Base-by-base conservation (phyloP, 2,329 filamentous ascomycete genomes). In the Alternaria angustiovoidea region DNA sequence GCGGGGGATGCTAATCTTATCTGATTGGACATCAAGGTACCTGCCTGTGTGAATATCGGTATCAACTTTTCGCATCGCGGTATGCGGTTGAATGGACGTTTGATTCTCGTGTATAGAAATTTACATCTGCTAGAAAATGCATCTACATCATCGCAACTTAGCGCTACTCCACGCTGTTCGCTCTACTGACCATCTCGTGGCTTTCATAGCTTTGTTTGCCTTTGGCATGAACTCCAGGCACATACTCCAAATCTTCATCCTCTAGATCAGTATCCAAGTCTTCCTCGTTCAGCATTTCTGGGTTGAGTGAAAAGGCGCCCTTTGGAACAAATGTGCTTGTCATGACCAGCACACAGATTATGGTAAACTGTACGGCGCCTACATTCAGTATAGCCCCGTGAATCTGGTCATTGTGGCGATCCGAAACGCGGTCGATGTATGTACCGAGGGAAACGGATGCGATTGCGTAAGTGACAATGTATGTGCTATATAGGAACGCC, bases 401-500 rank as follows among this genome's bases (percentile, higher is more conserved):
- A 18, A 83, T 80, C 46, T 80, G 71, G 8, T 76, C 76, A 22
- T 73, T 68, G 46, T 74, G 64, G 1, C 67, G 68, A 26, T 75
- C 78, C 30, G 77, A 82, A 11, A 83, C 72, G 2, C 71, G 67
- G 57, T 84, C 82, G 54, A 83, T 78, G 63, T 84, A 84, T 14
- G 74, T 73, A 2, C 82, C 83, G 2, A 85, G 77, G 2, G 81
- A 67, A 0, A 82, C 80, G 7, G 78, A 80, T 20, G 77, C 70
- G 47, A 84, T 79, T 34, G 81, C 81, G 65, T 82, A 84, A 24
- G 79, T 76, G 39, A 83, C 77, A 39, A 85, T 83, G 64, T 85
- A 84, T 7, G 81, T 81, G 7, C 78, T 81, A 69, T 85, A 84
- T 5, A 85, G 74, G 64, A 84, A 83, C 0, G 82, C 81, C 82